Evolutionary conservation across 1,139 yeast genomes (phyloP), one percentile per base, ranked within the genome.

Genomic region (Nakaseomyces sp.): DNA sequence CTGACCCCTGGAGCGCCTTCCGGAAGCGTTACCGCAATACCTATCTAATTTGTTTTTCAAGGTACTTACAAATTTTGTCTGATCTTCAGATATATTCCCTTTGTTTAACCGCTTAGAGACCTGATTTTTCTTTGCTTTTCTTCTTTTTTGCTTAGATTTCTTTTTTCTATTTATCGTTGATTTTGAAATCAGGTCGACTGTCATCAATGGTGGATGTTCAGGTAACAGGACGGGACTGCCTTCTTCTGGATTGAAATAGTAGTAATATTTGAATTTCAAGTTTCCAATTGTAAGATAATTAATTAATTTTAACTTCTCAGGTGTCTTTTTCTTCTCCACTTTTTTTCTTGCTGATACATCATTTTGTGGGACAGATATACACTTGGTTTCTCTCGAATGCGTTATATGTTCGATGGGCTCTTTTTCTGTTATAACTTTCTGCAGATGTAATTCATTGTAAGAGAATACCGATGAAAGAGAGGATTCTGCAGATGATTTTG

Each of bases 1-100:
- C 41, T 56, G 57, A 30, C 55, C 52, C 12, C 45, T 50, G 17
- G 58, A 49, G 29, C 52, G 58, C 16, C 51, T 51, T 18, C 46
- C 43, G 30, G 49, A 49, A 36, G 51, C 52, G 15, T 52, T 55
- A 22, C 53, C 49, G 40, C 38, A 26, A 37, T 56, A 56, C 24
- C 59, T 49, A 16, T 54, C 50, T 18, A 56, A 46, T 45, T 55
- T 56, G 20, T 45, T 39, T 28, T 45, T 48, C 9, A 56, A 25
- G 9, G 47, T 19, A 41, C 47, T 50, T 7, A 52, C 47, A 37
- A 56, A 52, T n/a, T 46, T 47, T 12, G 39, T 35, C 8, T 35
- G 26, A 22, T 22, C 28, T 15, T 35, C 28, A 9, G 28, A 35
- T 6, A 16, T 22, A n/a, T 35, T 20, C 2, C 28, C 17, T 16